Percentiles rank a stretch among this genome's conserved stretches.
Conservation (phyloP, 345 rosid genomes). For the Euclidium syriacum region DNA sequence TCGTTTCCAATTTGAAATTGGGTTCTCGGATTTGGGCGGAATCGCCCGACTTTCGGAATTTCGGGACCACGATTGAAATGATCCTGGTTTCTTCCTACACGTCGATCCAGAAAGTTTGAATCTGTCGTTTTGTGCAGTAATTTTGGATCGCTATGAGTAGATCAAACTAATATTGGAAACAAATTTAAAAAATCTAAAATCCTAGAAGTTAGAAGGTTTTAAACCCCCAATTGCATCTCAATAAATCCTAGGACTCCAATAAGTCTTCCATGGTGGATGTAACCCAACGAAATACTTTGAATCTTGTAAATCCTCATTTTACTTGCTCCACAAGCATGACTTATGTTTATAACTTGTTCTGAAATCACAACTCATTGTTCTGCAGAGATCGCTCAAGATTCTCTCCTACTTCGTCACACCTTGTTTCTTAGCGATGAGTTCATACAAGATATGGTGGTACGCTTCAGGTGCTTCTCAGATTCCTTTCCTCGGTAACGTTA, state of each 20-base stretch:
- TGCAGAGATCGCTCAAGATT: constrained; percentile 80
- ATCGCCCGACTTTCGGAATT: constrained; percentile 1
- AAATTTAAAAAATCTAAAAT: not conserved
- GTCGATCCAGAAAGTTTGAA: not conserved
- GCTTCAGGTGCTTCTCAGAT: constrained; percentile 88
- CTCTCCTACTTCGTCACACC: constrained; percentile 68
- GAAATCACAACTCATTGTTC: not conserved
- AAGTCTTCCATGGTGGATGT: not conserved
- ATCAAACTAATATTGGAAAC: not conserved
- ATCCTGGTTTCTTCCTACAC: not conserved
- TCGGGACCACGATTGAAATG: not conserved
- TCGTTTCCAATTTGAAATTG: constrained; percentile 8
- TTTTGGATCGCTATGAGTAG: not conserved
- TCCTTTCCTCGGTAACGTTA: constrained; percentile 75
- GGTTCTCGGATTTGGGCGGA: not conserved
- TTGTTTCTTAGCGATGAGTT: constrained; percentile 62
- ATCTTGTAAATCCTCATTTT: not conserved
- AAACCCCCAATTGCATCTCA: not conserved
- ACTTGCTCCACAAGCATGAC: constrained; percentile 8
- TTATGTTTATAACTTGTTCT: not conserved
- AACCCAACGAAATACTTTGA: not conserved
- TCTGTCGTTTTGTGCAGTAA: not conserved
- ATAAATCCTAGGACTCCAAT: not conserved
- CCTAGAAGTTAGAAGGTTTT: not conserved
- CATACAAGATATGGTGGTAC: constrained; percentile 98